Evolutionary conservation across 306 rosid species (phyloP), one percentile per base, ranked within the genome.

Genomic region (Psophocarpus tetragonolobus): DNA sequence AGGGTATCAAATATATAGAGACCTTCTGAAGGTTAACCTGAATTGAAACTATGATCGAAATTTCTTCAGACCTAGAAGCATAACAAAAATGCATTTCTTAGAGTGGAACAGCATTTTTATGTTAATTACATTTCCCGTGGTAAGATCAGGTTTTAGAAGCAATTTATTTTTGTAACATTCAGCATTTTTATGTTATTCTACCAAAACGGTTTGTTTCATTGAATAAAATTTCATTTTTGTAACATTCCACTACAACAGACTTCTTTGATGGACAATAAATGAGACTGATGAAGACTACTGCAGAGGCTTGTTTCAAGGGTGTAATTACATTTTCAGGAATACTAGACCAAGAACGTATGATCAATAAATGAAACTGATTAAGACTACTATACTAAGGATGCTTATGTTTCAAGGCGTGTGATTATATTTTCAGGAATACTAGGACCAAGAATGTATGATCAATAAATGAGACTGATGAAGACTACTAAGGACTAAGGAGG

Each of bases 1-100:
- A 74, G 27, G 42, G 10, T 64, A 53, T 64, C 47, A 50, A 20
- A 54, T 44, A 58, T 35, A 56, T 6, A 56, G 4, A 48, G 73
- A 63, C 41, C 41, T 47, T 81, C 80, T 65, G n/a, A n/a, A n/a
- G n/a, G 23, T 35, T 50, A 38, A 35, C 36, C 54, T 50, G 50
- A 50, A 35, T 42, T 57, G n/a, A 62, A 80, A 17, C 64, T 41
- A 63, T 4, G 30, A 20, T 10, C 17, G 68, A 24, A 73, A 81
- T 44, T 61, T 81, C 58, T 53, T 41, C 4, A 23, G 61, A 41
- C 73, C 44, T 29, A 51, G 69, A 82, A 48, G 81, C 74, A 76
- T 17, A 50, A 32, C 13, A 61, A 32, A 29, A 38, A 60, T 60
- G 66, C 21, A 60, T 6, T 27, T 26, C 11, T 13, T 2, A 27